Evolutionary conservation across 148 eudicot genomes (phyloP).

Genomic region (Salicornia ramosissima): DNA sequence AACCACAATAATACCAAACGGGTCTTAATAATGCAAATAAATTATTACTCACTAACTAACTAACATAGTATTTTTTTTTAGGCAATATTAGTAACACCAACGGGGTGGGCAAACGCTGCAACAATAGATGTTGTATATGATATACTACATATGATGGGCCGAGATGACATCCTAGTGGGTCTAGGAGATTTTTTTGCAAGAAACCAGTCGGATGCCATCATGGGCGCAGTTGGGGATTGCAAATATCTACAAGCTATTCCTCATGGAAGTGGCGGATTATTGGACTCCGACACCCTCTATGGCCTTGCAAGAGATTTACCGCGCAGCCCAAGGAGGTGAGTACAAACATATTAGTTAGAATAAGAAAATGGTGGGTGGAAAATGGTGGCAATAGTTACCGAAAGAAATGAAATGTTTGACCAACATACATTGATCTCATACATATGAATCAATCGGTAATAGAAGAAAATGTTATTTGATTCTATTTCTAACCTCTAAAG

Average conservation of each 20-base stretch:
- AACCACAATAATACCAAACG: too few species aligned
- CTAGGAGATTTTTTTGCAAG: constrained; percentile 59
- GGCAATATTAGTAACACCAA: constrained; percentile 79
- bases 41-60: too few species aligned
- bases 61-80: too few species aligned
- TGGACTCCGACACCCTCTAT: constrained; percentile 84
- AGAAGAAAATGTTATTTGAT: too few species aligned
- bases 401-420: too few species aligned
- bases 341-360: background rate
- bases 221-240: constrained; percentile 63
- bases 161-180: constrained; percentile 85
- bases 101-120: constrained; percentile 97
- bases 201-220: constrained; percentile 57
- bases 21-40: too few species aligned
- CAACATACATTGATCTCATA: too few species aligned
- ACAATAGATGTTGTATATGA: constrained; percentile 76
- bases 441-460: too few species aligned
- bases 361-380: too few species aligned
- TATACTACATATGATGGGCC: constrained; percentile 93
- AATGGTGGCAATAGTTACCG: too few species aligned
- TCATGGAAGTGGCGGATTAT: constrained; percentile 80
- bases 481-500: too few species aligned
- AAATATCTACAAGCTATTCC: constrained; percentile 69
- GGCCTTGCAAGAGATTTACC: constrained; percentile 78
- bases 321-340: constrained; percentile 77